Evolutionary conservation across 2,329 filamentous ascomycete genomes (phyloP).

Genomic region (Ascochyta clinopodiicola): DNA sequence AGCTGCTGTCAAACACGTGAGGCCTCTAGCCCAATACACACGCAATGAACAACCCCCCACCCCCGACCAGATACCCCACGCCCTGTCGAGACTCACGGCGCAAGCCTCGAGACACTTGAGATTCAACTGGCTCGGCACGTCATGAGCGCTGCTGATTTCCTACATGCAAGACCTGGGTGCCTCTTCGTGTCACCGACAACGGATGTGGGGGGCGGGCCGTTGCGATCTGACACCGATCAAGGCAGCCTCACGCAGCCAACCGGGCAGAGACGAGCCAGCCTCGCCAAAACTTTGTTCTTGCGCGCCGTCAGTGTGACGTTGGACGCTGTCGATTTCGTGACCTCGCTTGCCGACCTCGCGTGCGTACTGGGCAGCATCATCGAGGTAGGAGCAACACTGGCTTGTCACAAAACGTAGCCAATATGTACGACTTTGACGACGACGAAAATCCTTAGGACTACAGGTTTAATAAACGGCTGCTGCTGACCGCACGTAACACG

Average conservation of each 20-base stretch:
- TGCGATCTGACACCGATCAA: slow-evolving; percentile 34
- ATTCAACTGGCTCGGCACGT: background rate
- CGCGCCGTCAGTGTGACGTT: slow-evolving; percentile 10
- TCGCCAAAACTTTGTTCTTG: slow-evolving; percentile 3
- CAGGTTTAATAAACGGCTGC: background rate
- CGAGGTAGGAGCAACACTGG: background rate
- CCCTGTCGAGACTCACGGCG: background rate
- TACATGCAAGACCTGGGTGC: background rate
- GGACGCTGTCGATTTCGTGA: background rate
- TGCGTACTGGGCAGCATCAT: background rate
- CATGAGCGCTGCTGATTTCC: background rate
- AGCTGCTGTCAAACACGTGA: slow-evolving; percentile 15
- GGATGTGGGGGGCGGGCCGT: slow-evolving; percentile 37
- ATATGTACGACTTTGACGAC: background rate
- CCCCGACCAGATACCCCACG: background rate
- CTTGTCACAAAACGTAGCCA: background rate
- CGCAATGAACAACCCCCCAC: background rate
- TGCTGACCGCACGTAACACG: background rate
- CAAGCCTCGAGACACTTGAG: background rate
- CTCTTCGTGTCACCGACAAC: slow-evolving; percentile 8
- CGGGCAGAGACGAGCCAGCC: slow-evolving; percentile 22
- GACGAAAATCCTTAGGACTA: background rate
- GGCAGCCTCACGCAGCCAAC: slow-evolving; percentile 20
- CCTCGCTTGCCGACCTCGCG: background rate
- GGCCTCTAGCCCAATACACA: slow-evolving; percentile 5